A percentile compares a stretch with the other conserved stretches of the same genome.
These are phyloP conservation scores for Evansstolkia leycettana DNA, from an alignment of 495 filamentous ascomycete genomes.

Conservation along the genomic window DNA sequence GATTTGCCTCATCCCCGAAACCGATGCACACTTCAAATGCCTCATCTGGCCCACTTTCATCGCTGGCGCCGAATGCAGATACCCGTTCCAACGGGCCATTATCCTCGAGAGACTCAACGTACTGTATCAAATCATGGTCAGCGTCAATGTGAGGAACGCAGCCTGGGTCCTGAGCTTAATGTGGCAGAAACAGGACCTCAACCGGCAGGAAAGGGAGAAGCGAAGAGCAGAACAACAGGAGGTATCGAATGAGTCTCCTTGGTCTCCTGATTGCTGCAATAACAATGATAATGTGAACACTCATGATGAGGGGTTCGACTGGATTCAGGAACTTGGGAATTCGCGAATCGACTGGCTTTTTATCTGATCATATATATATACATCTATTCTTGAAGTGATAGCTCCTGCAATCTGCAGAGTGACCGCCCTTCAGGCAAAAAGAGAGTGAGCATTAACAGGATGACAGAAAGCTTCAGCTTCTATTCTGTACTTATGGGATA, in stretches of 20 bases:
- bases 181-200: constrained; percentile 33
- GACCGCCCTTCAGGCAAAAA: too few relatives aligned
- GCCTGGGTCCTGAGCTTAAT: constrained; percentile 34
- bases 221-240: constrained; percentile 2
- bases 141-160: constrained; percentile 34
- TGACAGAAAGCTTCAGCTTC: too few relatives aligned
- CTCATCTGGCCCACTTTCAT: constrained; percentile 39
- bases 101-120: constrained; percentile 24
- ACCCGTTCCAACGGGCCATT: constrained; percentile 20
- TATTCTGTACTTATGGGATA: too few relatives aligned
- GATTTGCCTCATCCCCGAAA: constrained; percentile 21
- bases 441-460: too few relatives aligned
- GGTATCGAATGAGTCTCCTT: not conserved
- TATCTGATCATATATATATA: constrained; percentile 24
- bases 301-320: constrained; percentile 27
- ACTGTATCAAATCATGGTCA: constrained; percentile 28
- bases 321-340: constrained; percentile 34
- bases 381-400: too few relatives aligned
- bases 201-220: constrained; percentile 3
- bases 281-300: constrained; percentile 10
- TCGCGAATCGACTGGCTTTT: constrained; percentile 35
- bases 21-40: constrained; percentile 36
- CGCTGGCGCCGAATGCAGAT: constrained; percentile 30
- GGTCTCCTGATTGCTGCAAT: not conserved
- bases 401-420: too few relatives aligned